These are phyloP conservation scores for Coniophora puteana DNA, from an alignment of 1,284 basidiomycete species.

Conservation along the genomic window DNA sequence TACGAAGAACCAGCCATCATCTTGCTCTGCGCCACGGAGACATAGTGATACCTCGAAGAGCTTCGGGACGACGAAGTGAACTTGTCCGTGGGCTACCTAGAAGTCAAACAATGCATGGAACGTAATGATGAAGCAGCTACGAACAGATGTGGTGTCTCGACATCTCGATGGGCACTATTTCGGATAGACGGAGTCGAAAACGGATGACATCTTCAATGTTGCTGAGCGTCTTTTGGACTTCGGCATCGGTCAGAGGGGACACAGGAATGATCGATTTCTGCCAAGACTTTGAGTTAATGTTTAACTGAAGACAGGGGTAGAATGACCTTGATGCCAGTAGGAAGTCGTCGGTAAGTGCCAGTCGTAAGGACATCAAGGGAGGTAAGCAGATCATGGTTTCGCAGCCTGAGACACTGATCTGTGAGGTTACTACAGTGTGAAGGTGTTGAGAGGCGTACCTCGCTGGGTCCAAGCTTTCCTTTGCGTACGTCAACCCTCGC, in stretches of 20 bases:
- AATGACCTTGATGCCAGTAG: constrained; percentile 70
- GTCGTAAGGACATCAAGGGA: constrained; percentile 84
- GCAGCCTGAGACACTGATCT: constrained; percentile 44
- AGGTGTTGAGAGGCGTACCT: constrained; percentile 37
- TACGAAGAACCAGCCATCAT: constrained; percentile 82
- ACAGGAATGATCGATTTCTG: constrained; percentile 67
- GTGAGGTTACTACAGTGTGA: constrained; percentile 6
- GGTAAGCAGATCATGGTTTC: constrained; percentile 88
- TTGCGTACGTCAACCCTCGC: constrained; percentile 58
- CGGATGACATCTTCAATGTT: constrained; percentile 77
- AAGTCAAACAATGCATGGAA: constrained; percentile 15
- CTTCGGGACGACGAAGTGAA: constrained; percentile 66
- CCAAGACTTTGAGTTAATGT: constrained; percentile 15
- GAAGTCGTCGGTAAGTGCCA: constrained; percentile 78
- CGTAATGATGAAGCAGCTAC: too few relatives aligned
- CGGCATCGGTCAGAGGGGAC: constrained; percentile 62
- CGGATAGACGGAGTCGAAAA: constrained; percentile 70
- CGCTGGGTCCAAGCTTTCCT: constrained; percentile 63
- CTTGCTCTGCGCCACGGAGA: constrained; percentile 59
- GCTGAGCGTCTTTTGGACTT: constrained; percentile 61
- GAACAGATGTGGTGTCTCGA: constrained; percentile 67
- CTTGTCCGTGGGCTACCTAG: constrained; percentile 66
- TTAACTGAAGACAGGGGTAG: constrained; percentile 12
- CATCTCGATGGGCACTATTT: constrained; percentile 77
- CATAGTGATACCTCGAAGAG: constrained; percentile 79